These are phyloP conservation scores for Pseudoneurospora amorphoporcata DNA, from an alignment of 495 filamentous ascomycete genomes.

Conservation along the genomic window DNA sequence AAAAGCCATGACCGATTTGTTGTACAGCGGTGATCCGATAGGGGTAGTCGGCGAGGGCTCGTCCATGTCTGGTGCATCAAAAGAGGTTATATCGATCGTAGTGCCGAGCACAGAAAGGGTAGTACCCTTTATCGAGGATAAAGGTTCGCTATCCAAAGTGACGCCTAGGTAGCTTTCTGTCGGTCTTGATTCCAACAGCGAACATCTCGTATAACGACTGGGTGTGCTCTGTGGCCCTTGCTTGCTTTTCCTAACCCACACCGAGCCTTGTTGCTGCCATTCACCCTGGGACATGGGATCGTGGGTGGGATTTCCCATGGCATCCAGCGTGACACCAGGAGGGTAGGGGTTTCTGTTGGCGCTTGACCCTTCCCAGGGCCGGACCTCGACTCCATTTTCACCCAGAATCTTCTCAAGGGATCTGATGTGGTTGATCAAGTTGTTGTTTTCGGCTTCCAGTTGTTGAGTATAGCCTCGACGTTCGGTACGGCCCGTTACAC, in stretches of 20 bases:
- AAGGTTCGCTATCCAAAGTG: slow-evolving; percentile 49
- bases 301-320: slow-evolving; percentile 17
- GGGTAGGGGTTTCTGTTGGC: slow-evolving; percentile 20
- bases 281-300: slow-evolving; percentile 22
- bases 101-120: slow-evolving; percentile 63
- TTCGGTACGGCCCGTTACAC: slow-evolving; percentile 72
- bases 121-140: slow-evolving; percentile 66
- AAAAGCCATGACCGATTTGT: slow-evolving; percentile 62
- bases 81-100: slow-evolving; percentile 65
- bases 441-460: slow-evolving; percentile 47
- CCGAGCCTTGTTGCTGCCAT: slow-evolving; percentile 37
- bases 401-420: slow-evolving; percentile 40
- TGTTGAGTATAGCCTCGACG: slow-evolving; percentile 64
- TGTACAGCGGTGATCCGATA: slow-evolving; percentile 36
- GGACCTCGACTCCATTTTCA: slow-evolving; percentile 27
- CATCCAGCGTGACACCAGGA: slow-evolving; percentile 18
- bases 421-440: slow-evolving; percentile 39
- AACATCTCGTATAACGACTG: slow-evolving; percentile 17
- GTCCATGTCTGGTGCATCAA: slow-evolving; percentile 53
- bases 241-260: slow-evolving; percentile 37
- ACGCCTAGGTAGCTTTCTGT: slow-evolving; percentile 67
- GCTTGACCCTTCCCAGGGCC: slow-evolving; percentile 24
- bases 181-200: slow-evolving; percentile 28
- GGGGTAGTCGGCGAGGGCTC: slow-evolving; percentile 40
- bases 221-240: slow-evolving; percentile 2